Percentiles rank a stretch among this genome's conserved stretches.
These are phyloP conservation scores for Endoconidiophora polonica DNA, from an alignment of 2,329 filamentous ascomycete species.

Conservation along the genomic window DNA sequence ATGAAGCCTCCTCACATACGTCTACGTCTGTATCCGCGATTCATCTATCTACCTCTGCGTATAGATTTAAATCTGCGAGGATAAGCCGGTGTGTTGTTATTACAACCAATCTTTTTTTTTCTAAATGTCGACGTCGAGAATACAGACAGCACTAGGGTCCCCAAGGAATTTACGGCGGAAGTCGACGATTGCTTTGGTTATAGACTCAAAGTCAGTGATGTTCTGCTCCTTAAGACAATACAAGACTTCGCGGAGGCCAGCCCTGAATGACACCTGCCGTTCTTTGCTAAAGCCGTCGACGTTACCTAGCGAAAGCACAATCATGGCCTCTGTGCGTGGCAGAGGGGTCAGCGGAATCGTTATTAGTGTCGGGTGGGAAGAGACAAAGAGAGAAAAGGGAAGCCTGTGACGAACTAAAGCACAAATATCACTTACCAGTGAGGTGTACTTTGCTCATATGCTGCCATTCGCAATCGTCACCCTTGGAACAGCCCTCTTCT, in stretches of 20 bases:
- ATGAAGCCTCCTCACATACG: too few relatives aligned
- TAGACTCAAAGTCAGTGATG: conserved; percentile 47
- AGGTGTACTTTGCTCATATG: conserved; percentile 62
- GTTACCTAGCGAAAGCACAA: conserved; percentile 54
- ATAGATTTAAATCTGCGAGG: too few relatives aligned
- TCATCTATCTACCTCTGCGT: too few relatives aligned
- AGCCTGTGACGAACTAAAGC: not conserved
- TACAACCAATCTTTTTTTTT: not conserved
- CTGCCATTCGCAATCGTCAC: conserved; percentile 55
- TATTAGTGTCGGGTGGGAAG: too few relatives aligned
- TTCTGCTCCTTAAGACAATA: conserved; percentile 41
- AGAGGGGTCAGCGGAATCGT: conserved; percentile 3
- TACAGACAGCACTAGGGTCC: conserved; percentile 42
- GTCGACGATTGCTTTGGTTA: conserved; percentile 49
- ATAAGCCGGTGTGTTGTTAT: too few relatives aligned
- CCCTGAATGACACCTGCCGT: conserved; percentile 43
- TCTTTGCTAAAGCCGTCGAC: conserved; percentile 46
- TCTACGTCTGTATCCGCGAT: too few relatives aligned
- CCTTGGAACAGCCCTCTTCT: conserved; percentile 48
- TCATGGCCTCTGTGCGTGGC: conserved; percentile 44
- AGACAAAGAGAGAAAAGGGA: too few relatives aligned
- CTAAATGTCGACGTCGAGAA: conserved; percentile 10
- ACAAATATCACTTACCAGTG: conserved; percentile 47
- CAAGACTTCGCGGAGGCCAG: conserved; percentile 44
- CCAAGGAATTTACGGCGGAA: conserved; percentile 48